Evolutionary conservation across 2,329 filamentous ascomycete species (phyloP).

Genomic region (Pseudogymnoascus sp.): DNA sequence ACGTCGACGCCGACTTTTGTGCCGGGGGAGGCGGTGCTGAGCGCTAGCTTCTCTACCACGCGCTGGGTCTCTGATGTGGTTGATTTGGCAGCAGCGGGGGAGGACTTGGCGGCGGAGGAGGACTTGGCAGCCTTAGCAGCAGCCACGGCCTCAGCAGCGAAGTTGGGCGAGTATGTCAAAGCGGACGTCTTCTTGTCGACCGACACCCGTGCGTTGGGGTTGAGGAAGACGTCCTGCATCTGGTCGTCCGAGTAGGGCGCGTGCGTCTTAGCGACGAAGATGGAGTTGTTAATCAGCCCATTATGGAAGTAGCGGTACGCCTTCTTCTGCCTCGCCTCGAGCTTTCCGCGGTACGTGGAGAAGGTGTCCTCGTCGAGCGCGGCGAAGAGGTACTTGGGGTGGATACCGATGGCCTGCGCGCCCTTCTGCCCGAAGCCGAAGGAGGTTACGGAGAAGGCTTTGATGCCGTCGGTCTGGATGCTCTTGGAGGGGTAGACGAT

Average conservation of each 20-base stretch:
- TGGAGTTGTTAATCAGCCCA: constrained; percentile 91
- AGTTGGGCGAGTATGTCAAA: constrained; percentile 62
- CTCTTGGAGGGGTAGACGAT: constrained; percentile 93
- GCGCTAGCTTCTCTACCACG: constrained; percentile 69
- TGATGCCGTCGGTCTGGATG: constrained; percentile 96
- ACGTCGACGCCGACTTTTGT: constrained; percentile 91
- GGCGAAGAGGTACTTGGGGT: constrained; percentile 91
- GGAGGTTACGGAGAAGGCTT: constrained; percentile 97
- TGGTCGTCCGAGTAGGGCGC: constrained; percentile 84
- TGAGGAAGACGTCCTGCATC: constrained; percentile 81
- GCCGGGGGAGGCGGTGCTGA: constrained; percentile 49
- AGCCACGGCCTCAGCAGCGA: constrained; percentile 34
- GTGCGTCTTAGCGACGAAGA: constrained; percentile 92
- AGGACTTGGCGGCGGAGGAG: constrained; percentile 39
- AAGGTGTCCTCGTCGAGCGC: constrained; percentile 84
- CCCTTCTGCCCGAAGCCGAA: constrained; percentile 99
- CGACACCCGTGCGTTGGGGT: constrained; percentile 80
- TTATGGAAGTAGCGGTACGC: constrained; percentile 99
- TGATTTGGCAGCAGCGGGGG: constrained; percentile 50
- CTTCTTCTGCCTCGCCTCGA: constrained; percentile 92
- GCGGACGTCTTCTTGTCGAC: constrained; percentile 79
- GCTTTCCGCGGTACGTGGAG: constrained; percentile 74
- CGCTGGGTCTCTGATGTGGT: constrained; percentile 48
- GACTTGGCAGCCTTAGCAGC: constrained; percentile 51
- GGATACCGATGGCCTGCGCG: constrained; percentile 91